These are phyloP conservation scores for Boletus rubescentipes DNA, from an alignment of 768 basidiomycete genomes.

Conservation along the genomic window DNA sequence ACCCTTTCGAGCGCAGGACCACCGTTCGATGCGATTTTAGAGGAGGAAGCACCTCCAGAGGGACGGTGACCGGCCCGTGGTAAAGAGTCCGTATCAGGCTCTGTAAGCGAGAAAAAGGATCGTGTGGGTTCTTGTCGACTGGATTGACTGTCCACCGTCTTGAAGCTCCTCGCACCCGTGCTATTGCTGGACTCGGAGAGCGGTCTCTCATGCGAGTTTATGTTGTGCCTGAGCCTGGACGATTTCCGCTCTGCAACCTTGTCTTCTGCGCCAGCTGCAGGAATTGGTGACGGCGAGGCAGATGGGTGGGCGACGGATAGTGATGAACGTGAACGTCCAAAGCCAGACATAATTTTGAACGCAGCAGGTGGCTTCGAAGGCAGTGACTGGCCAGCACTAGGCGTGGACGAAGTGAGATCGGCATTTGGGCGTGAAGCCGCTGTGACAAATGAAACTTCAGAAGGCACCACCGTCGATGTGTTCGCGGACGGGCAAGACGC, in stretches of 20 bases:
- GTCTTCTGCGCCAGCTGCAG: conserved; percentile 25
- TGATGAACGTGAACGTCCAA: conserved; percentile 65
- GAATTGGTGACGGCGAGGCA: conserved; percentile 28
- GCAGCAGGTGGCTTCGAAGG: conserved; percentile 51
- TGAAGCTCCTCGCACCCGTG: conserved; percentile 57
- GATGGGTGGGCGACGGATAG: conserved; percentile 41
- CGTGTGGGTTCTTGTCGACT: conserved; percentile 39
- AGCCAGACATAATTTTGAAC: conserved; percentile 63
- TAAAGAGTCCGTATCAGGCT: conserved; percentile 27
- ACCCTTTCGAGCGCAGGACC: conserved; percentile 5
- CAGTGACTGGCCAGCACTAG: conserved; percentile 18
- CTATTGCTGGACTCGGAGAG: conserved; percentile 60
- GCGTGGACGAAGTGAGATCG: conserved; percentile 40
- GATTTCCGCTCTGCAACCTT: conserved; percentile 29
- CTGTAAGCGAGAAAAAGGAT: conserved; percentile 35
- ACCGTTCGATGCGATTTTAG: conserved; percentile 13
- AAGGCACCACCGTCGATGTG: conserved; percentile 43
- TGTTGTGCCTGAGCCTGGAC: conserved; percentile 39
- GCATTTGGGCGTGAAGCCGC: conserved; percentile 49
- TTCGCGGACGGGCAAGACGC: neutral
- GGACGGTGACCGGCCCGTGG: conserved; percentile 12
- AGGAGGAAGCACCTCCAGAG: conserved; percentile 21
- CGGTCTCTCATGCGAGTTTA: conserved; percentile 45
- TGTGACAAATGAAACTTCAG: conserved; percentile 55
- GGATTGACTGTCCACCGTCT: conserved; percentile 49